Conservation (phyloP, 371 early-diverging fungal genomes). For the Mucor ambiguus region DNA sequence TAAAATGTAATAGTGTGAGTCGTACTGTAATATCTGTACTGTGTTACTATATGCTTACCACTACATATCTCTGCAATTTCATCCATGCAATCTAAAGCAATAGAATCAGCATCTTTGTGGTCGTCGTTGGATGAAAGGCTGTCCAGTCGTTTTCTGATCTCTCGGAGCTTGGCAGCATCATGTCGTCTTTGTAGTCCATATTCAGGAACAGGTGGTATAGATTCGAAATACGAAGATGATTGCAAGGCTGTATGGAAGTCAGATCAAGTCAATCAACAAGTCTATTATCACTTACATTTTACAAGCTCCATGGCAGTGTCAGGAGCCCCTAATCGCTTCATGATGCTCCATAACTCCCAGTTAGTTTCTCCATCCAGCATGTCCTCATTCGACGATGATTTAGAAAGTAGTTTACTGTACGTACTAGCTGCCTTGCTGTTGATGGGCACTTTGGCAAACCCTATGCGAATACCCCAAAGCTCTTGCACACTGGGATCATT, state of each 20-base stretch:
- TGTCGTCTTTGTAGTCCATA: slow-evolving; percentile 63
- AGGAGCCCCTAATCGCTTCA: slow-evolving; percentile 34
- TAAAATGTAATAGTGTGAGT: not conserved
- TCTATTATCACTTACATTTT: slow-evolving; percentile 13
- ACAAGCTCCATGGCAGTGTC: slow-evolving; percentile 18
- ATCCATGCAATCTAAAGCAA: slow-evolving; percentile 75
- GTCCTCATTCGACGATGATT: slow-evolving; percentile 15
- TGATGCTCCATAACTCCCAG: slow-evolving; percentile 25
- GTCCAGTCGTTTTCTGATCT: slow-evolving; percentile 85
- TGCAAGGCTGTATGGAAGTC: slow-evolving; percentile 1
- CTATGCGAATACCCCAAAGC: slow-evolving; percentile 79
- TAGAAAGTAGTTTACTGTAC: not conserved
- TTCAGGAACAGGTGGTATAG: slow-evolving; percentile 80
- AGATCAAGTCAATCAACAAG: slow-evolving; percentile 7
- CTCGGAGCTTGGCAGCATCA: slow-evolving; percentile 82
- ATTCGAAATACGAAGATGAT: slow-evolving; percentile 53
- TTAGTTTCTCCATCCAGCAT: slow-evolving; percentile 4
- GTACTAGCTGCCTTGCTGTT: slow-evolving; percentile 16
- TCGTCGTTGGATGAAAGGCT: slow-evolving; percentile 41
- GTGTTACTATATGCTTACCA: slow-evolving; percentile 47
- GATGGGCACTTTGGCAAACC: slow-evolving; percentile 85
- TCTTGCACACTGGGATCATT: slow-evolving; percentile 77
- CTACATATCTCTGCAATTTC: slow-evolving; percentile 85
- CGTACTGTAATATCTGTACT: not conserved
- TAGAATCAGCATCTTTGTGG: slow-evolving; percentile 58